Evolutionary conservation across 2,329 filamentous ascomycete species (phyloP).

Genomic region (Fusarium graminum): DNA sequence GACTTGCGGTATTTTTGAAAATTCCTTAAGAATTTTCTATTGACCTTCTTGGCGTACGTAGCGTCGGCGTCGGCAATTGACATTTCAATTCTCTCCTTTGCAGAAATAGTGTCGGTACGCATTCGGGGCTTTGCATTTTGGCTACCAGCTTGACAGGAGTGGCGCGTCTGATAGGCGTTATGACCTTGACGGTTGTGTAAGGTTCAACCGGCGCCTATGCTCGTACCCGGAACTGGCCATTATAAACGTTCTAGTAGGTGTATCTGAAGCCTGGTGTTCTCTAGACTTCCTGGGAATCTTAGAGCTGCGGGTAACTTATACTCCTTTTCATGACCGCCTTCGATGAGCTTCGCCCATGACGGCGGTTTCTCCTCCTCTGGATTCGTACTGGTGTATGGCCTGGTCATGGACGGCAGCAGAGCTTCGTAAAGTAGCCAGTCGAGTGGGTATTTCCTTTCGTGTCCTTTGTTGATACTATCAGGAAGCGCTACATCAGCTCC

Average conservation of each 20-base stretch:
- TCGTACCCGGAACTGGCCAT: background rate
- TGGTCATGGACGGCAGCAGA: conserved; percentile 4
- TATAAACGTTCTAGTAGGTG: conserved; percentile 1
- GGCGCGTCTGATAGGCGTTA: too few species aligned
- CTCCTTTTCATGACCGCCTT: conserved; percentile 13
- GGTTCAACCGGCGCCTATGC: too few species aligned
- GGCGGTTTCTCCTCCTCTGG: background rate
- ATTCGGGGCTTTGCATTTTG: too few species aligned
- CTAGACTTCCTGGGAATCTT: conserved; percentile 14
- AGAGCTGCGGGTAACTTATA: conserved; percentile 4
- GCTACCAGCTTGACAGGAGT: too few species aligned
- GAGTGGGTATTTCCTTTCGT: conserved; percentile 17
- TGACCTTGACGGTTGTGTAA: too few species aligned
- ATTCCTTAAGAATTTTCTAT: too few species aligned
- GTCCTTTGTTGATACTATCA: background rate
- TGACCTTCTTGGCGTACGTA: too few species aligned
- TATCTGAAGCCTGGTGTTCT: conserved; percentile 18
- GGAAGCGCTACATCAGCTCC: background rate
- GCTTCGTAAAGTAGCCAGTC: conserved; percentile 22
- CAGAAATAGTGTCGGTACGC: too few species aligned
- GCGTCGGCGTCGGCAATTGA: too few species aligned
- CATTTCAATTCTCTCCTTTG: too few species aligned
- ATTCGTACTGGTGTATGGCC: background rate
- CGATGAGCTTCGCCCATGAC: conserved; percentile 4
- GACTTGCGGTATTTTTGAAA: too few species aligned